Base-by-base conservation (phyloP, 106 monocot species). In the Amphibolis antarctica region DNA sequence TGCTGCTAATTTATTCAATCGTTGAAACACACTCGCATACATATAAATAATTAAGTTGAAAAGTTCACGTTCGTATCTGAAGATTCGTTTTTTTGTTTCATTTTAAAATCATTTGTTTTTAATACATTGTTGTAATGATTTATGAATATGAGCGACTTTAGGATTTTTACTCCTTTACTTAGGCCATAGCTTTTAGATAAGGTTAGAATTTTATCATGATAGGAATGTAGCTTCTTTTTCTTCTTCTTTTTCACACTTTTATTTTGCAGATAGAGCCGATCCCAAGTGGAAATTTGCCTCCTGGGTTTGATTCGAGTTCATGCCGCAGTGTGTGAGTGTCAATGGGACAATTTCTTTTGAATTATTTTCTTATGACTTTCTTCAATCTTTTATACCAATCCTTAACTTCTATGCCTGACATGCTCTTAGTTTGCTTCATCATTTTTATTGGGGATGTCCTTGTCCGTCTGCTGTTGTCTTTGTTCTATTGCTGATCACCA, bases 231-330 rank as follows among this genome's bases (percentile, higher is more conserved):
- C 4, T 68, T 76, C 31, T 63, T 24, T 60, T 48, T 83, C 74
- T n/a, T n/a, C 60, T 17, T 55, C 52, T 79, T 70, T 83, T 64
- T 78, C 81, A 73, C 65, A 72, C 62, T 55, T 82, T 77, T 64
- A 51, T 67, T 79, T 84, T 80, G 79, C 93, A 88, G 93, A 88
- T 88, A 79, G 93, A 93, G 68, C 93, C 93, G 25, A 76, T 85
- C 44, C 83, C 83, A 75, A 88, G 93, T 79, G 88, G 93, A 76
- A 93, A 93, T 77, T 77, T 85, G 42, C 88, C 88, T 77, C 88
- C 93, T 73, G 85, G 85, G 18, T 88, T 88, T 93, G 93, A 93
- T 88, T 55, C 88, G 53, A 81, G 69, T 77, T 78, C 83, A 62
- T 78, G 60, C 17, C 72, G 66, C 60, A 64, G 47, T 69, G 82